Evolutionary conservation across 352 stramenopile genomes (phyloP), one percentile per base, ranked within the genome.

Genomic region (Pythium phragmitis): DNA sequence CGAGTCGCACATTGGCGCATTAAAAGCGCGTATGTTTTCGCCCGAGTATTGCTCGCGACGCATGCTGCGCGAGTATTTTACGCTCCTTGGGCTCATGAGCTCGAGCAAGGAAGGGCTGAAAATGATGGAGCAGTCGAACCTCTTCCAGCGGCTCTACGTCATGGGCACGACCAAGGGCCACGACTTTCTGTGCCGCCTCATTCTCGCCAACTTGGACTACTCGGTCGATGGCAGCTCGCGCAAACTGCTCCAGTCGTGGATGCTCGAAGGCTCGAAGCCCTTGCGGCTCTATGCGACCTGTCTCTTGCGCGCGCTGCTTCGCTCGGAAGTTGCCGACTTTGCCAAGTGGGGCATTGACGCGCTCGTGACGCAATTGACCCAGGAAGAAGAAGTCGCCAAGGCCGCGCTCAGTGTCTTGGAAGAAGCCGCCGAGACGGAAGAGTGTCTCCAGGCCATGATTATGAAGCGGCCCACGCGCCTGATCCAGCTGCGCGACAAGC

Each of bases 11-110:
- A 93, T 96, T 54, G 87, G 87, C 53, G 81, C 85, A n/a, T 57
- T 96, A 13, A 93, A 96, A 63, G 73, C 82, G 14, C 82, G 87
- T 12, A 96, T 96, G 87, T 96, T 96, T 54, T 94, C 85, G 23
- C 87, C 87, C 13, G 85, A 94, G 45, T 96, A 87, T 54, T 90
- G 88, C 54, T 94, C 87, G 0, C 71, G 85, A 2, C 81, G 85
- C 43, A 96, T 96, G 87, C 57, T 96, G n/a, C 87, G 87, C 46
- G 87, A 96, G 64, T 96, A 96, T 57, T 96, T 96, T 57, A 96
- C 87, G 23, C 72, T 96, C 26, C 54, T 96, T 5, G 87, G 87
- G 12, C 69, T 96, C 30, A 96, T 96, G 87, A 96, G 87, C 62
- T 96, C 87, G 17, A 94, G 85, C 60, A 89, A 87, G 51, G 87